Percentiles rank a stretch among this genome's conserved stretches.
Evolutionary conservation across 73 alveolate species (phyloP).

Genomic region (Blepharisma japonicum): DNA sequence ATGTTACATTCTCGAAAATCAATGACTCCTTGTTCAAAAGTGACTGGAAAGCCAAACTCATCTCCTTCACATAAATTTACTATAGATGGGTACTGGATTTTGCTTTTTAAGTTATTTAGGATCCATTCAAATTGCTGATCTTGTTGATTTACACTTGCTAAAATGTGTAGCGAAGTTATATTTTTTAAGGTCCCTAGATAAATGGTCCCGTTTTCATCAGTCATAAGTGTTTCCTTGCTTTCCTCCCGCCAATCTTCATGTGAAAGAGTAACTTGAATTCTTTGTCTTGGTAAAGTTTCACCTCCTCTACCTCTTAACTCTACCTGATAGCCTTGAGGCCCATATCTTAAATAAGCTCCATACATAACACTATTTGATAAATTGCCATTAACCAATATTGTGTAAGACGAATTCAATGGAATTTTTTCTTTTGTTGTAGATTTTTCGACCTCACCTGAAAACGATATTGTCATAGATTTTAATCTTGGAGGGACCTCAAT

Average conservation of each 20-base stretch:
- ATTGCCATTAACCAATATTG: slow-evolving; percentile 34
- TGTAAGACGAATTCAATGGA: slow-evolving; percentile 21
- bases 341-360: slow-evolving; percentile 6
- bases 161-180: background rate
- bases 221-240: background rate
- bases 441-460: slow-evolving; percentile 31
- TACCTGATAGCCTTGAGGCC: background rate
- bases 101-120: background rate
- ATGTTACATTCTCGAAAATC: slow-evolving; percentile 13
- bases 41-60: slow-evolving; percentile 24
- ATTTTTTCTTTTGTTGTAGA: background rate
- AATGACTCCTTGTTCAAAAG: background rate
- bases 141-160: background rate
- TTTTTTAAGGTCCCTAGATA: slow-evolving; percentile 25
- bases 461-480: slow-evolving; percentile 15
- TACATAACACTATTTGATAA: slow-evolving; percentile 14
- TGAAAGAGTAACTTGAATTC: background rate
- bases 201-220: slow-evolving; percentile 38
- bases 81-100: background rate
- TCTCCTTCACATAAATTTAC: slow-evolving; percentile 35
- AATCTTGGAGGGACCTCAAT: slow-evolving; percentile 56
- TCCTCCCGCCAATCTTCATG: background rate
- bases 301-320: slow-evolving; percentile 25
- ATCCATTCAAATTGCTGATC: background rate
- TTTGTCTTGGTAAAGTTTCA: background rate